phyloP scores from a whole-genome alignment of 345 rosid species.

The Adansonia digitata region DNA sequence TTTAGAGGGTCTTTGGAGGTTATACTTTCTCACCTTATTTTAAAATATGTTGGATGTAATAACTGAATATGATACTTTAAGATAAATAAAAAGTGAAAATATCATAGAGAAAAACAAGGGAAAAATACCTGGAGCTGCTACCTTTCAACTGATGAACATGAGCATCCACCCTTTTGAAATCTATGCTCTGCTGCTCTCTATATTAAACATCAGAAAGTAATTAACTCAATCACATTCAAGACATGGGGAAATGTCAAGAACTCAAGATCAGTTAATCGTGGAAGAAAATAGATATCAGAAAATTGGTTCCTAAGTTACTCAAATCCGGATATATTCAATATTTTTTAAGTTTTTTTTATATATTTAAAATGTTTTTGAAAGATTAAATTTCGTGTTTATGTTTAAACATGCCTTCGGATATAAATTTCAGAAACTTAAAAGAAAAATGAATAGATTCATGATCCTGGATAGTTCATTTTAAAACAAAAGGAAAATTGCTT shows the following conservation, averaged over 20 bases:
- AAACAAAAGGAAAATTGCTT: background rate
- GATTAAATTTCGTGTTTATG: too few relatives aligned
- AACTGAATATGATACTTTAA: too few relatives aligned
- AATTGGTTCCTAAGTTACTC: too few relatives aligned
- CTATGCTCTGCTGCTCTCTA: conserved; percentile 12
- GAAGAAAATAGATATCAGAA: background rate
- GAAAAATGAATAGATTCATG: too few relatives aligned
- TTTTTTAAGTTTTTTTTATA: too few relatives aligned
- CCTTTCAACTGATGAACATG: conserved; percentile 22
- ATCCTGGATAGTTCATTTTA: background rate
- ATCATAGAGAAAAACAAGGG: background rate
- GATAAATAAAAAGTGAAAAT: background rate
- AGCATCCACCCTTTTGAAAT: conserved; percentile 19
- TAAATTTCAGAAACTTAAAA: too few relatives aligned
- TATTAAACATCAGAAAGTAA: background rate
- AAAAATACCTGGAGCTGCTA: conserved; percentile 18
- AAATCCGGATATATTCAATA: too few relatives aligned
- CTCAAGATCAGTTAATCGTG: background rate
- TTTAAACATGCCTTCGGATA: too few relatives aligned
- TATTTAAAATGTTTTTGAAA: too few relatives aligned
- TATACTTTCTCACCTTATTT: too few relatives aligned
- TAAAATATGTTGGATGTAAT: too few relatives aligned
- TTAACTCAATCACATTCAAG: background rate
- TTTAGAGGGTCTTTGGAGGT: too few relatives aligned
- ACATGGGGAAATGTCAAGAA: background rate